Conservation (phyloP, 495 filamentous ascomycete genomes). For the Hypoxylon intermedium region DNA sequence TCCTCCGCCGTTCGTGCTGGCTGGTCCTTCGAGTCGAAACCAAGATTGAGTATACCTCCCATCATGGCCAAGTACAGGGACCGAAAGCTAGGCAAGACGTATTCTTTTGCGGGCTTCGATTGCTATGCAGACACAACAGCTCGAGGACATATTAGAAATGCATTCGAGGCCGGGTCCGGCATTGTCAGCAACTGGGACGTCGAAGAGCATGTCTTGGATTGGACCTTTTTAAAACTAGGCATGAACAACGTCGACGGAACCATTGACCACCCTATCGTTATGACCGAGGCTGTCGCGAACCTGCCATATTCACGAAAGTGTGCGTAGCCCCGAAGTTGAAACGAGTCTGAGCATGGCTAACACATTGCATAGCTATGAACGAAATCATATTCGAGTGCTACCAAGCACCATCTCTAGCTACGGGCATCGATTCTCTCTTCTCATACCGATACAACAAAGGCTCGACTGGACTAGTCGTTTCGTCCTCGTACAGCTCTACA, state of each 20-base stretch:
- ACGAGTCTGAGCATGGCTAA: slow-evolving; percentile 10
- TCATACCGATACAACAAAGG: slow-evolving; percentile 92
- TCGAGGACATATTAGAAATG: slow-evolving; percentile 84
- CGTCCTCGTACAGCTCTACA: slow-evolving; percentile 89
- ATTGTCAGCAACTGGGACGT: slow-evolving; percentile 97
- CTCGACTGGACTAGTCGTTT: slow-evolving; percentile 85
- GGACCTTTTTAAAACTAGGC: slow-evolving; percentile 89
- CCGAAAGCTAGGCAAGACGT: slow-evolving; percentile 86
- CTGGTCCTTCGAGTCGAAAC: slow-evolving; percentile 87
- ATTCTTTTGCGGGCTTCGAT: slow-evolving; percentile 88
- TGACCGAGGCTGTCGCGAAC: slow-evolving; percentile 96
- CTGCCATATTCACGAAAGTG: slow-evolving; percentile 83
- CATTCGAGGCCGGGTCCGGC: slow-evolving; percentile 88
- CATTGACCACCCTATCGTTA: slow-evolving; percentile 85
- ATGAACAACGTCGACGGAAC: slow-evolving; percentile 75
- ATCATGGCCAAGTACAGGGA: slow-evolving; percentile 94
- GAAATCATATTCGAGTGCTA: slow-evolving; percentile 98
- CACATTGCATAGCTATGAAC: slow-evolving; percentile 75
- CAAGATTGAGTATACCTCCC: slow-evolving; percentile 80
- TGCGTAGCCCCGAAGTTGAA: slow-evolving; percentile 50
- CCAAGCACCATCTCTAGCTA: slow-evolving; percentile 82
- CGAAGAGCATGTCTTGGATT: slow-evolving; percentile 91
- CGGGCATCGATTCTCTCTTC: slow-evolving; percentile 95
- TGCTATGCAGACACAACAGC: slow-evolving; percentile 93
- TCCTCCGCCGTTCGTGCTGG: slow-evolving; percentile 88